phyloP scores from a whole-genome alignment of 2,329 filamentous ascomycete species.

The Phyllosticta citrichinensis region DNA sequence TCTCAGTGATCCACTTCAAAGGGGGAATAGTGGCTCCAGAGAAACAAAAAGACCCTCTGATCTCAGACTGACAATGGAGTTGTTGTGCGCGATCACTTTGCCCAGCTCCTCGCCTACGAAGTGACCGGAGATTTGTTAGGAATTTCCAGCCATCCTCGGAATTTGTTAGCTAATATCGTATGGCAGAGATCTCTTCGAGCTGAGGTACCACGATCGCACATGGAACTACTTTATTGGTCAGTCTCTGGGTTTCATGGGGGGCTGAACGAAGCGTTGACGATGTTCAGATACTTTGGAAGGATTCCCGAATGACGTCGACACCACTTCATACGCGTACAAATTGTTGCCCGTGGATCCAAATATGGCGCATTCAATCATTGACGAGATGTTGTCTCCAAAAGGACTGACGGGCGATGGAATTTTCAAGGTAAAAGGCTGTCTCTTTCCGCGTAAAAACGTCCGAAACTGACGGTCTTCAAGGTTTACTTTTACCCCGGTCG shows the following conservation, averaged over 20 bases:
- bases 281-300: background rate
- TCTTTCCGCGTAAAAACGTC: background rate
- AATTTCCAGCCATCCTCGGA: background rate
- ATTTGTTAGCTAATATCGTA: background rate
- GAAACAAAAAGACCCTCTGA: constrained; percentile 14
- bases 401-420: background rate
- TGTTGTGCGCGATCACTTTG: constrained; percentile 19
- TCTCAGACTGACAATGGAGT: constrained; percentile 17
- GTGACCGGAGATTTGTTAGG: constrained; percentile 14
- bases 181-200: constrained; percentile 9
- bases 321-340: constrained; percentile 23
- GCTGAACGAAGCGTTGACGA: background rate
- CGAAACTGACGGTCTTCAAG: constrained; percentile 9
- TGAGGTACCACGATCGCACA: constrained; percentile 1
- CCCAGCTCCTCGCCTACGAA: constrained; percentile 21
- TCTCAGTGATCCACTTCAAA: constrained; percentile 16
- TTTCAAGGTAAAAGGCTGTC: background rate
- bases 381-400: background rate
- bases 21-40: constrained; percentile 15
- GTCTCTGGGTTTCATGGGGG: constrained; percentile 3
- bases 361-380: constrained; percentile 1
- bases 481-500: constrained; percentile 22
- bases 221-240: constrained; percentile 22
- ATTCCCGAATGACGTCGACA: constrained; percentile 28
- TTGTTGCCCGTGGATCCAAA: constrained; percentile 14